These are phyloP conservation scores for Podospora australis DNA, from an alignment of 495 filamentous ascomycete species.

Conservation along the genomic window DNA sequence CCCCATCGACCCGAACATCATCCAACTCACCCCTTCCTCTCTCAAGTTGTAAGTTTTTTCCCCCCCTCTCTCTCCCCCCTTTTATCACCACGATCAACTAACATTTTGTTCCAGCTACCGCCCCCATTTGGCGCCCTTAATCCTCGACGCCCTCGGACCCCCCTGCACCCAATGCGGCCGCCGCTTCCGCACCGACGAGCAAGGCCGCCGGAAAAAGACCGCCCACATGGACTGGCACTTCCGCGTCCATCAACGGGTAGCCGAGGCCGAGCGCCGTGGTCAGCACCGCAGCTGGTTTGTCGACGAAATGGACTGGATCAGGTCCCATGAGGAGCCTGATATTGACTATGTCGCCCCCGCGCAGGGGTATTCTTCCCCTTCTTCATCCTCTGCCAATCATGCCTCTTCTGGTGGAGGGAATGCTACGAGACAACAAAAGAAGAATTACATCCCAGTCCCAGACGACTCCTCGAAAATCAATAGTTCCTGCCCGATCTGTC, in stretches of 20 bases:
- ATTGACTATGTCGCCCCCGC: constrained; percentile 40
- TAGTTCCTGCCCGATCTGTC: constrained; percentile 82
- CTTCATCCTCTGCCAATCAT: background rate
- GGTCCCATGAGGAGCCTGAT: constrained; percentile 68
- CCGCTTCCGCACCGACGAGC: constrained; percentile 68
- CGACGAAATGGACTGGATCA: constrained; percentile 90
- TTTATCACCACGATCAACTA: constrained; percentile 18
- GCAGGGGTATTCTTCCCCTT: too few species aligned
- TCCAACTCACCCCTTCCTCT: constrained; percentile 4
- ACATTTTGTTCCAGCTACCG: constrained; percentile 54
- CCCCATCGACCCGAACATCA: constrained; percentile 24
- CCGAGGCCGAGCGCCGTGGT: constrained; percentile 70
- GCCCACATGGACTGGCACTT: constrained; percentile 98
- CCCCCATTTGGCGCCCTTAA: constrained; percentile 58
- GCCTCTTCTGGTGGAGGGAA: background rate
- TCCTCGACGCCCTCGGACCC: constrained; percentile 75
- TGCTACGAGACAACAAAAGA: constrained; percentile 37
- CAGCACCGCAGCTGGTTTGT: constrained; percentile 91
- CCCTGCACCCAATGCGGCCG: constrained; percentile 88
- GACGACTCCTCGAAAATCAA: constrained; percentile 57
- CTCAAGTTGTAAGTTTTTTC: constrained; percentile 33
- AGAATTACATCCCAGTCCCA: constrained; percentile 75
- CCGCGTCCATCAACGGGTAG: constrained; percentile 80
- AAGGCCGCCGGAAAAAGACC: constrained; percentile 79
- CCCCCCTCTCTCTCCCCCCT: constrained; percentile 8